phyloP scores from a whole-genome alignment of 257 asterid genomes.

The Primulina tabacum region DNA sequence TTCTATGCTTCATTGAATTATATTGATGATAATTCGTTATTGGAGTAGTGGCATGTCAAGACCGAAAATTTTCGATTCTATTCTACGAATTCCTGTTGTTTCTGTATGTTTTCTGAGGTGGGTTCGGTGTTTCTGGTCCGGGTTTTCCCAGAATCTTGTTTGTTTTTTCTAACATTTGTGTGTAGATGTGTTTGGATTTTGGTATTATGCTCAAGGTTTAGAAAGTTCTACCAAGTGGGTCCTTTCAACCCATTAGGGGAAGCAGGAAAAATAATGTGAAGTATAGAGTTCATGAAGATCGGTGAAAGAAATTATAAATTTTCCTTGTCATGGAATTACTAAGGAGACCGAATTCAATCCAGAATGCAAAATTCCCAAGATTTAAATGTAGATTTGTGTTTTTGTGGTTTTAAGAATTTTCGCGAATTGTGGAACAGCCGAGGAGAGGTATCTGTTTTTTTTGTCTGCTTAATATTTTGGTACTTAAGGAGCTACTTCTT shows the following conservation, averaged over 20 bases:
- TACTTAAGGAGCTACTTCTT: conserved; percentile 15
- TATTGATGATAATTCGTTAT: conserved; percentile 2
- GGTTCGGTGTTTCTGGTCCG: neutral
- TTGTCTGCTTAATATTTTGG: neutral
- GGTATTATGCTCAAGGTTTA: neutral
- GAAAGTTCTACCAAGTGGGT: neutral
- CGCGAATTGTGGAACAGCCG: neutral
- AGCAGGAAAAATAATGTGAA: neutral
- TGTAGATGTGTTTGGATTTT: neutral
- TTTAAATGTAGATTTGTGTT: neutral
- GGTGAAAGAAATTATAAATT: neutral
- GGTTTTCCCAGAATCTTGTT: neutral
- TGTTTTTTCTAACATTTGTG: too few species aligned
- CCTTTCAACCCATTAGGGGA: neutral
- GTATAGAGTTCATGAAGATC: neutral
- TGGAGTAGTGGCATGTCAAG: conserved; percentile 1
- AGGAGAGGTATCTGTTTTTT: neutral
- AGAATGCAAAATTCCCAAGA: neutral
- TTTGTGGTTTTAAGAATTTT: neutral
- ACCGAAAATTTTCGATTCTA: neutral
- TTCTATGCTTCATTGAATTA: neutral
- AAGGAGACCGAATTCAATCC: too few species aligned
- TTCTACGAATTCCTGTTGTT: neutral
- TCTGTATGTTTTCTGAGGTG: neutral
- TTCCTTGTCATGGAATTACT: neutral